Base-by-base conservation (phyloP, 768 basidiomycete species). In the Roridomyces roridus region DNA sequence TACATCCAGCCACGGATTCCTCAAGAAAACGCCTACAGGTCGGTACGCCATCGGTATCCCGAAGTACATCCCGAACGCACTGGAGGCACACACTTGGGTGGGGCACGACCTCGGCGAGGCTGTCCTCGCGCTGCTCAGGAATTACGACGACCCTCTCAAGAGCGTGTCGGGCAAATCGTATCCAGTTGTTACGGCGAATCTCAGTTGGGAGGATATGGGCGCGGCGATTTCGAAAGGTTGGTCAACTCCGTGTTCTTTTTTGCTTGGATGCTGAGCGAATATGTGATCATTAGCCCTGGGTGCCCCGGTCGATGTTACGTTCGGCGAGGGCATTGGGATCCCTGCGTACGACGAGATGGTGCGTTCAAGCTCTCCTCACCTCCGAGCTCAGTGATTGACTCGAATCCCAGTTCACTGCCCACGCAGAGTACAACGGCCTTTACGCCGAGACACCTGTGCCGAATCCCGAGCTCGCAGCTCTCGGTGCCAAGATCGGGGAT, bases 401-500 rank as follows among this genome's bases (percentile, higher is more conserved):
- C 26, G n/a, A n/a, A n/a, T n/a, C n/a, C 20, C 18, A 52, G 42
- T 44, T 24, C 8, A 24, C 42, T 2, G 41, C 34, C 15, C 42
- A 44, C 2, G 10, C 41, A 0, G 51, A 44, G 23, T 44, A 52
- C 11, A 36, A 52, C 31, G 41, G 51, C 4, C 21, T 52, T 10
- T 53, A 45, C 43, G 39, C 51, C 2, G 6, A 21, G 10, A 53
- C 35, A 9, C 51, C 51, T 1, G 51, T 53, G 2, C 51, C 51
- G 4, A 53, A 53, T 23, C 51, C 43, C 0, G 51, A 34, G n/a
- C 25, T 53, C 23, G 43, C 45, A 10, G 51, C 51, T 5, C 51
- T 53, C 4, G 51, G 41, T 2, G 51, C 41, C 4, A 31, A 53
- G n/a, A 35, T 44, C 10, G 23, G n/a, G n/a, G n/a, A n/a, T n/a